phyloP scores from a whole-genome alignment of 164 flowering plant genomes.

The Sedum album region DNA sequence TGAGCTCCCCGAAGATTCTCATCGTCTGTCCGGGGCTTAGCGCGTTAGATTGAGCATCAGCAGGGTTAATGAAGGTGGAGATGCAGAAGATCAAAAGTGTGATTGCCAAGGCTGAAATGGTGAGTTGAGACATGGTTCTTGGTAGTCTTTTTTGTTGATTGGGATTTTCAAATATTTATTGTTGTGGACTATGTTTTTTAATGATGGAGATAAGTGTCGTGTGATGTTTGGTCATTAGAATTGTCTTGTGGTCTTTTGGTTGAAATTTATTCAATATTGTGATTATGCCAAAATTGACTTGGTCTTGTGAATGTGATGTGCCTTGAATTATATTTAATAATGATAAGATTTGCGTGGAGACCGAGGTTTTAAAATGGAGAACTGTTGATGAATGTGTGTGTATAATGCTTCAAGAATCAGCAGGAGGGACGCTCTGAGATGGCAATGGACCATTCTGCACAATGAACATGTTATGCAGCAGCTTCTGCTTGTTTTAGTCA shows the following conservation, averaged over 20 bases:
- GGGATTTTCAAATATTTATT: not conserved
- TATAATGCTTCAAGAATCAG: not conserved
- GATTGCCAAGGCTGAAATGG: not conserved
- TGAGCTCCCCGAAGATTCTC: not conserved
- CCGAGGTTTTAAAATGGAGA: not conserved
- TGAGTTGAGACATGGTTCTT: constrained; percentile 1
- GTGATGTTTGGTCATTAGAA: not conserved
- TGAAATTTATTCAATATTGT: not conserved
- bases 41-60: not conserved
- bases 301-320: too few species aligned
- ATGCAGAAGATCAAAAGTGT: not conserved
- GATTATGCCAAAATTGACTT: not conserved
- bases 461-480: not conserved
- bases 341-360: too few species aligned
- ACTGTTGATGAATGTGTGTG: not conserved
- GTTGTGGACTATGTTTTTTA: not conserved
- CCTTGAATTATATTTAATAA: too few species aligned
- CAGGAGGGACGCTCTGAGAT: constrained; percentile 5
- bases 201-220: not conserved
- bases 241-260: not conserved
- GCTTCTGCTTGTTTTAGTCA: not conserved
- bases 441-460: constrained; percentile 3
- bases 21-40: not conserved
- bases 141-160: not conserved
- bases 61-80: not conserved